These are phyloP conservation scores for Neocucurbitaria cava DNA, from an alignment of 2,329 filamentous ascomycete genomes.

Conservation along the genomic window DNA sequence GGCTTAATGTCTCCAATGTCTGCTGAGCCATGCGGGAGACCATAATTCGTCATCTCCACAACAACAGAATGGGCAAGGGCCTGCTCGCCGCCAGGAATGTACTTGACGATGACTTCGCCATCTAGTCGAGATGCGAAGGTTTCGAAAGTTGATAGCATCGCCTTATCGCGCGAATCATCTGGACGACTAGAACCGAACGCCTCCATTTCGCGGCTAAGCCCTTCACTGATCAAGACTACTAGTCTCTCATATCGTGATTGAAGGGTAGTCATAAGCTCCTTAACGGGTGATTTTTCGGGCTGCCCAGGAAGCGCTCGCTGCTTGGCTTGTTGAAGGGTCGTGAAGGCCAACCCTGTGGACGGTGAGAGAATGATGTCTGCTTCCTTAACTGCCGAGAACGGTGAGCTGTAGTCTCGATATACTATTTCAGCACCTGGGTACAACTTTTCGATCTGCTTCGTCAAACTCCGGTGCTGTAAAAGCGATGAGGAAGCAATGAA, in stretches of 20 bases:
- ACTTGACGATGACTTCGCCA: conserved; percentile 46
- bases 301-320: conserved; percentile 75
- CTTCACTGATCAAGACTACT: conserved; percentile 69
- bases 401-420: conserved; percentile 64
- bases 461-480: conserved; percentile 54
- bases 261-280: conserved; percentile 62
- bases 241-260: conserved; percentile 70
- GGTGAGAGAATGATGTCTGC: conserved; percentile 78
- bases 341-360: conserved; percentile 71
- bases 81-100: conserved; percentile 53
- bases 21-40: conserved; percentile 29
- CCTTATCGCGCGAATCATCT: conserved; percentile 51
- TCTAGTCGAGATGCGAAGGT: conserved; percentile 55
- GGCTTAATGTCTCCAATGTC: conserved; percentile 47
- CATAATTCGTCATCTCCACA: conserved; percentile 44
- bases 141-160: conserved; percentile 58
- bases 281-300: conserved; percentile 48
- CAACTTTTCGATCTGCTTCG: conserved; percentile 58
- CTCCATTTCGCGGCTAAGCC: conserved; percentile 36
- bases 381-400: conserved; percentile 54
- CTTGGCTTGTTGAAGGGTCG: conserved; percentile 73
- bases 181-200: conserved; percentile 25
- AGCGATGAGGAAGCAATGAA: conserved; percentile 63
- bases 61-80: conserved; percentile 46
- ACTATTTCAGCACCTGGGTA: conserved; percentile 62